Evolutionary conservation across 371 early-diverging fungal species (phyloP).

Genomic region (Rhizopus arrhizus): DNA sequence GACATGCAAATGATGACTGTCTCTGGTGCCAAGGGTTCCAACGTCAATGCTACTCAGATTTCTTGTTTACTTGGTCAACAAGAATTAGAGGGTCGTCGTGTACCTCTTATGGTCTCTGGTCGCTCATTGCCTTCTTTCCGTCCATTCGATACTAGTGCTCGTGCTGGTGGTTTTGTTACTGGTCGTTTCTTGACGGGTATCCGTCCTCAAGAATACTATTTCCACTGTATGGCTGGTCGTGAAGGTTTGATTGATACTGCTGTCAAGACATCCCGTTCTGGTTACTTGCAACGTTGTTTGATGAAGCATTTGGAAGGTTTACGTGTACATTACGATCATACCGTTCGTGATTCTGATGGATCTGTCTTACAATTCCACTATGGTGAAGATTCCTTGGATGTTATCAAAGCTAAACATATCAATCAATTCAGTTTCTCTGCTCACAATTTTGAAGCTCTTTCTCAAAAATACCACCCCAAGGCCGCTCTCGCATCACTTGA

Average conservation of each 20-base stretch:
- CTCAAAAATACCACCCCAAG: too few relatives aligned
- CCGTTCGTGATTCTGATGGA: slow-evolving; percentile 94
- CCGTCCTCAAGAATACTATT: slow-evolving; percentile 98
- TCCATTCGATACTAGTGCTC: slow-evolving; percentile 98
- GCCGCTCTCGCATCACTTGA: too few relatives aligned
- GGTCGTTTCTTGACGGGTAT: slow-evolving; percentile 97
- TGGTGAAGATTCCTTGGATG: slow-evolving; percentile 99
- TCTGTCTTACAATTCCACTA: slow-evolving; percentile 95
- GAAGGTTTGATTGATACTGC: slow-evolving; percentile 99
- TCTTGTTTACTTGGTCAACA: slow-evolving; percentile 99
- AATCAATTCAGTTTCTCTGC: too few relatives aligned
- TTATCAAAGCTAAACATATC: slow-evolving; percentile 30
- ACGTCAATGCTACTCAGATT: slow-evolving; percentile 99
- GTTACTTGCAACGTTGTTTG: slow-evolving; percentile 99
- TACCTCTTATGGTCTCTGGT: slow-evolving; percentile 97
- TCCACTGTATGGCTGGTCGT: slow-evolving; percentile 99
- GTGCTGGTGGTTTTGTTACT: slow-evolving; percentile 97
- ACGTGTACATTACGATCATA: slow-evolving; percentile 97
- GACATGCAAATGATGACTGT: slow-evolving; percentile 99
- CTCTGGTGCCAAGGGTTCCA: slow-evolving; percentile 98
- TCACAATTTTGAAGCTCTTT: too few relatives aligned
- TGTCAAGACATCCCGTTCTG: slow-evolving; percentile 99
- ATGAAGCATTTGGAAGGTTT: slow-evolving; percentile 99
- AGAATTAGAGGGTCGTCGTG: slow-evolving; percentile 99
- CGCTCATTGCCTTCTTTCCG: slow-evolving; percentile 98